Evolutionary conservation across 1,139 yeast genomes (phyloP).

Genomic region (Hemisphaericaspora xylanilytica): DNA sequence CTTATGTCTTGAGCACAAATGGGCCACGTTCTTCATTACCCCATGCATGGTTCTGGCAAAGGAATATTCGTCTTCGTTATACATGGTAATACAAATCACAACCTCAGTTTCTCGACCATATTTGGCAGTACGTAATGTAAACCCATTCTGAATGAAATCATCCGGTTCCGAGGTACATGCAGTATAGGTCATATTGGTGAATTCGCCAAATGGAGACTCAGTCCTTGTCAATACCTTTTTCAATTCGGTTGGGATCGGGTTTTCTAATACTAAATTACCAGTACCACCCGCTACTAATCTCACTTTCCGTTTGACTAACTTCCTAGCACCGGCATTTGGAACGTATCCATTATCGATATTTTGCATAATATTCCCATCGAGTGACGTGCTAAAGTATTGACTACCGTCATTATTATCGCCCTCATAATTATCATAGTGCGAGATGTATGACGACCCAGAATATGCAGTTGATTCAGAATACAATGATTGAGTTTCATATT

Average conservation of each 20-base stretch:
- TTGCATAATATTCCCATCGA: constrained; percentile 47
- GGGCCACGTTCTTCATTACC: constrained; percentile 87
- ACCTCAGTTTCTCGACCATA: constrained; percentile 87
- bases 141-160: constrained; percentile 75
- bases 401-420: constrained; percentile 21
- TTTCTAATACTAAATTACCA: constrained; percentile 83
- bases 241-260: constrained; percentile 88
- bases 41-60: constrained; percentile 92
- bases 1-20: constrained; percentile 73
- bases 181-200: constrained; percentile 89
- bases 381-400: constrained; percentile 44
- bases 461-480: constrained; percentile 43
- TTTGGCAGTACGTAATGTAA: constrained; percentile 78
- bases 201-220: constrained; percentile 79
- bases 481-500: constrained; percentile 31
- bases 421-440: constrained; percentile 20
- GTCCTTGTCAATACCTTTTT: constrained; percentile 75
- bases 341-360: constrained; percentile 39
- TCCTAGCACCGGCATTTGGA: constrained; percentile 34
- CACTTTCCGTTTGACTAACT: constrained; percentile 49
- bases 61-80: constrained; percentile 86
- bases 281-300: constrained; percentile 57
- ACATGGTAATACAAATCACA: constrained; percentile 90
- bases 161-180: constrained; percentile 93
- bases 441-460: constrained; percentile 32